These are phyloP conservation scores for Aspergillus tubingensis DNA, from an alignment of 2,329 filamentous ascomycete species.

Conservation along the genomic window DNA sequence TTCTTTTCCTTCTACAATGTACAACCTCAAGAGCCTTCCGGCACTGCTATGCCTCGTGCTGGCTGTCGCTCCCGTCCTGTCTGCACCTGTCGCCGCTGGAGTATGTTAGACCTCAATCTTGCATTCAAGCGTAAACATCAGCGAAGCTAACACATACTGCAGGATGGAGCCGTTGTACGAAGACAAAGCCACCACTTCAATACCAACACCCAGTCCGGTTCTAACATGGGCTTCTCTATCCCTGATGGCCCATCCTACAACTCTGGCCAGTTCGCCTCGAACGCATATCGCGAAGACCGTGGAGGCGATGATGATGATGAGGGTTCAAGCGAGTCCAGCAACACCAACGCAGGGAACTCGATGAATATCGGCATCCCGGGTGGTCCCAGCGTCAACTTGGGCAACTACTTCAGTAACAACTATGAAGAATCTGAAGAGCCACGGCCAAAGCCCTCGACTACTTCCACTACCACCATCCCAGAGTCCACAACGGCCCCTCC, in stretches of 20 bases:
- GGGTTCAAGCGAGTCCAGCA: not conserved
- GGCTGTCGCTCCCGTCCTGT: conserved; percentile 30
- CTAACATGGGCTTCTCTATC: conserved; percentile 17
- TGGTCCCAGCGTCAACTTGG: conserved; percentile 27
- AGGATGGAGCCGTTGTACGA: not conserved
- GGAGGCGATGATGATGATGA: not conserved
- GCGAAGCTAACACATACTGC: not conserved
- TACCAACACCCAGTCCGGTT: conserved; percentile 17
- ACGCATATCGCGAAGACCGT: not conserved
- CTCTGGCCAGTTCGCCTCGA: not conserved
- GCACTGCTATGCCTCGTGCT: conserved; percentile 35
- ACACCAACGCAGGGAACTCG: conserved; percentile 2
- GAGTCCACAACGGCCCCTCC: not conserved
- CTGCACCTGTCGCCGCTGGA: conserved; percentile 27
- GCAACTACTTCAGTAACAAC: conserved; percentile 20
- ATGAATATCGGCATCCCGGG: conserved; percentile 25
- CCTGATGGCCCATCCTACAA: conserved; percentile 21
- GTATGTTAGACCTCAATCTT: conserved; percentile 16
- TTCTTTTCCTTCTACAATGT: conserved; percentile 22
- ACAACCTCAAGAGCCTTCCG: conserved; percentile 28
- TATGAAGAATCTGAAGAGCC: conserved; percentile 22
- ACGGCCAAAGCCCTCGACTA: not conserved
- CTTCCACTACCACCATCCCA: not conserved
- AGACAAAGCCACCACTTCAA: conserved; percentile 2
- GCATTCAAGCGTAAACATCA: conserved; percentile 1